Evolutionary conservation across 2,329 filamentous ascomycete genomes (phyloP).

Genomic region (Neonectria magnoliae): DNA sequence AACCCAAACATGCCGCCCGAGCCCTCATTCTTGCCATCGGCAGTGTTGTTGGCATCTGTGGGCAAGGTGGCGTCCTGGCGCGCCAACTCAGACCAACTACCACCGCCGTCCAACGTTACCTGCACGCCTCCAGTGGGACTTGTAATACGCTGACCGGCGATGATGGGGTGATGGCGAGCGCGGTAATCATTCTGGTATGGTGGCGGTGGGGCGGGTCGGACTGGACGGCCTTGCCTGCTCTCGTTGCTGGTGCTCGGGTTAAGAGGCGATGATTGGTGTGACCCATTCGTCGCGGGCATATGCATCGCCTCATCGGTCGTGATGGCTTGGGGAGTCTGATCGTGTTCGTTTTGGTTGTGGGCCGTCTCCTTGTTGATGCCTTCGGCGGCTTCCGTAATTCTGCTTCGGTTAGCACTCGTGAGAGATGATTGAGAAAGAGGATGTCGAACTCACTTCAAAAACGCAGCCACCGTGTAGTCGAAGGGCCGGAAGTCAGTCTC

Average conservation of each 20-base stretch:
- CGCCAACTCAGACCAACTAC: slow-evolving; percentile 91
- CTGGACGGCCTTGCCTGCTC: slow-evolving; percentile 39
- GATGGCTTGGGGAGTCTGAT: slow-evolving; percentile 55
- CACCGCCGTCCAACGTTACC: slow-evolving; percentile 87
- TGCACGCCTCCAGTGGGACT: slow-evolving; percentile 87
- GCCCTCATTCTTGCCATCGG: slow-evolving; percentile 63
- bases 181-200: slow-evolving; percentile 60
- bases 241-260: slow-evolving; percentile 41
- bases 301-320: slow-evolving; percentile 62
- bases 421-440: too few relatives aligned
- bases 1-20: slow-evolving; percentile 91
- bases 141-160: slow-evolving; percentile 74
- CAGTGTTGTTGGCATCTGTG: slow-evolving; percentile 68
- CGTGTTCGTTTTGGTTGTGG: slow-evolving; percentile 18
- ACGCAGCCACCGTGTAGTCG: slow-evolving; percentile 88
- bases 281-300: slow-evolving; percentile 47
- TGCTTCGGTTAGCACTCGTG: slow-evolving; percentile 39
- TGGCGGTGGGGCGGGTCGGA: slow-evolving; percentile 51
- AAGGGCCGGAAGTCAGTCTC: slow-evolving; percentile 94
- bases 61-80: slow-evolving; percentile 82
- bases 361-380: slow-evolving; percentile 27
- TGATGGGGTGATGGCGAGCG: slow-evolving; percentile 60
- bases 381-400: slow-evolving; percentile 49
- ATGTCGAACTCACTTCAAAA: slow-evolving; percentile 70
- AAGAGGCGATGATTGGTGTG: slow-evolving; percentile 40